Evolutionary conservation across 768 basidiomycete species (phyloP).

Genomic region (Boletus rex-veris): DNA sequence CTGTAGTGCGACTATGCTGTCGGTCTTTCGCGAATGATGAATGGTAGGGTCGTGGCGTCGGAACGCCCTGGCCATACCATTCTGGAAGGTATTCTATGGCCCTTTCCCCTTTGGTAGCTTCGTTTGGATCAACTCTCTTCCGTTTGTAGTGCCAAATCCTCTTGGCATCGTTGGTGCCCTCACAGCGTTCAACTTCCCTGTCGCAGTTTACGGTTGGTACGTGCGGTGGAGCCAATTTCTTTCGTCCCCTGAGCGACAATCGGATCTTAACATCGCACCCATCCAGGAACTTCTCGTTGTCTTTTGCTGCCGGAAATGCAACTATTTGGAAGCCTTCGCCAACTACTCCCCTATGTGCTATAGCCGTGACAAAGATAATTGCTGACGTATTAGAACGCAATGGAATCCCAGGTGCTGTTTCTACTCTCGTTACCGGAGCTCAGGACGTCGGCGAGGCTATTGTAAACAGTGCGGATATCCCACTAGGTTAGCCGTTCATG

Average conservation of each 20-base stretch:
- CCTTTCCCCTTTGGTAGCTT: not conserved
- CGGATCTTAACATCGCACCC: conserved; percentile 9
- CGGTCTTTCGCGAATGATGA: conserved; percentile 92
- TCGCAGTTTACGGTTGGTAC: conserved; percentile 89
- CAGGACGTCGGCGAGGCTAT: conserved; percentile 77
- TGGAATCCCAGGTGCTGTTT: conserved; percentile 79
- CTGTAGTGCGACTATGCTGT: conserved; percentile 89
- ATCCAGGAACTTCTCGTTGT: conserved; percentile 82
- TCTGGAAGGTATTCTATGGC: conserved; percentile 60
- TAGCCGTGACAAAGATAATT: conserved; percentile 86
- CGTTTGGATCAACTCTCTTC: conserved; percentile 11
- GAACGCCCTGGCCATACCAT: conserved; percentile 91
- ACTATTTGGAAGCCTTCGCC: conserved; percentile 96
- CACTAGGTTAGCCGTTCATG: conserved; percentile 56
- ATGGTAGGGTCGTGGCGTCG: conserved; percentile 81
- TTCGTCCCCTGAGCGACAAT: not conserved
- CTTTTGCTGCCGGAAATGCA: conserved; percentile 86
- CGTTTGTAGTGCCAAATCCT: conserved; percentile 78
- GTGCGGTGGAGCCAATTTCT: conserved; percentile 12
- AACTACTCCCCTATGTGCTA: conserved; percentile 83
- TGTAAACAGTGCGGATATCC: conserved; percentile 69
- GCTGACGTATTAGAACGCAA: conserved; percentile 78
- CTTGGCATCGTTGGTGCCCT: conserved; percentile 72
- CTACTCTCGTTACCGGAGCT: conserved; percentile 79
- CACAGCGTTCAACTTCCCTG: conserved; percentile 95